Evolutionary conservation across 1,139 yeast genomes (phyloP), one percentile per base, ranked within the genome.

Genomic region (Sugiyamaella sp.): DNA sequence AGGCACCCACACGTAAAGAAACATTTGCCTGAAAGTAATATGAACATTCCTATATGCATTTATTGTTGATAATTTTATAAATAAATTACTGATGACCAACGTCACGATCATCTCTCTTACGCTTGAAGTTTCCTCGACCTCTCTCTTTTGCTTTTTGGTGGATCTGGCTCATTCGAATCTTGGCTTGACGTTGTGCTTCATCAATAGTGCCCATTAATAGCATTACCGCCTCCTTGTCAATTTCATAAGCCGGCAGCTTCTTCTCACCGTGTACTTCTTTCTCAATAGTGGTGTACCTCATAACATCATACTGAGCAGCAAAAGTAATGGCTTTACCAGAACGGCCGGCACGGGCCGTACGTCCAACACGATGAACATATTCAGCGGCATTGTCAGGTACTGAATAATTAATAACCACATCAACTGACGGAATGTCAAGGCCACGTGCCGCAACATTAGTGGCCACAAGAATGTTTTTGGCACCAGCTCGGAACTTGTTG

Each of bases 371-470:
- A 71, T 93, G 99, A 62, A 95, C 91, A 65, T 95, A 93, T 1
- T 97, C 95, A 67, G 95, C 95, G n/a, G 98, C 90, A 66, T 95
- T 98, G 9, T 96, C 93, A 12, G 99, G 99, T 29, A 93, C 90
- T 68, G 91, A 97, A 68, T 89, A 93, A 71, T 93, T 93, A 57
- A 93, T 79, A 47, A 93, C 99, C 52, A 89, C 78, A 70, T 93
- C 99, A 41, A 93, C 99, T 22, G 86, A 79, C 4, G 99, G 99
- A 58, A 93, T 93, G 79, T 93, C 99, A 61, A 93, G 80, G 56
- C 99, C 99, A 74, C 99, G 83, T 1, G 99, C 97, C 9, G 98
- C 99, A 43, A 93, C 99, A 73, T 93, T 98, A 0, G 99, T 93
- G 9, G 99, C 99, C 5, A 93, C 90, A 50, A 93, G 75, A 54